phyloP scores from a whole-genome alignment of 495 filamentous ascomycete species.

The Hypoxylon fragiforme region DNA sequence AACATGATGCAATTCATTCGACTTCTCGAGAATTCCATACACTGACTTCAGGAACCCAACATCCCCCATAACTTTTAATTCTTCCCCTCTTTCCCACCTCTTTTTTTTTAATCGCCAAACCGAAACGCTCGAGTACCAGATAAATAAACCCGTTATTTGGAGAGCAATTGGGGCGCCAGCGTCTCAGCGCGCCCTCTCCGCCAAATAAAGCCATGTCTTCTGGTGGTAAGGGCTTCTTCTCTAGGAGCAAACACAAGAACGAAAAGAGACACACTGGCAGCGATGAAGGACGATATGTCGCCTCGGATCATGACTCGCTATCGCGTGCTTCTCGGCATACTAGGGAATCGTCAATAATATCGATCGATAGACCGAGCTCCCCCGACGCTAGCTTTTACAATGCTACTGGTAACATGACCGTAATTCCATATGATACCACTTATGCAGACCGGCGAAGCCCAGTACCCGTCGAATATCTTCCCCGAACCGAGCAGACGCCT shows the following conservation, averaged over 20 bases:
- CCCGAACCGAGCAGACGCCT: conserved; percentile 66
- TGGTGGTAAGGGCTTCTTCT: conserved; percentile 81
- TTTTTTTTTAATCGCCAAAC: conserved; percentile 2
- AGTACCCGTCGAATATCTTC: conserved; percentile 74
- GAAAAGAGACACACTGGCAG: conserved; percentile 63
- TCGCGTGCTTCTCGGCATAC: conserved; percentile 81
- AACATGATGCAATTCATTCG: conserved; percentile 38
- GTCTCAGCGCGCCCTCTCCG: conserved; percentile 27
- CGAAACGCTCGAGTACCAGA: conserved; percentile 2
- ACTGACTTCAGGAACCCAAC: conserved; percentile 34
- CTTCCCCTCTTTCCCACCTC: conserved; percentile 6
- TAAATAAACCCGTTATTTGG: conserved; percentile 15
- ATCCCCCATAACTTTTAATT: conserved; percentile 29
- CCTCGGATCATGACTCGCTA: conserved; percentile 54
- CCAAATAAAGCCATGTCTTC: conserved; percentile 61
- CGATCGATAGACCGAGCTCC: conserved; percentile 64
- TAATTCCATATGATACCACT: conserved; percentile 85
- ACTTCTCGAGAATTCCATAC: conserved; percentile 34
- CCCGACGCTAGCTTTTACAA: conserved; percentile 61
- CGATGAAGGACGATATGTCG: conserved; percentile 54
- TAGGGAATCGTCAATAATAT: conserved; percentile 75
- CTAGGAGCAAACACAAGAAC: conserved; percentile 74
- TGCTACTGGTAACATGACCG: conserved; percentile 83
- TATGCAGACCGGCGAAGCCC: conserved; percentile 68
- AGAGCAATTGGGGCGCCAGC: conserved; percentile 28